phyloP scores from a whole-genome alignment of 2,329 filamentous ascomycete genomes.

The Ascosphaera aggregata region DNA sequence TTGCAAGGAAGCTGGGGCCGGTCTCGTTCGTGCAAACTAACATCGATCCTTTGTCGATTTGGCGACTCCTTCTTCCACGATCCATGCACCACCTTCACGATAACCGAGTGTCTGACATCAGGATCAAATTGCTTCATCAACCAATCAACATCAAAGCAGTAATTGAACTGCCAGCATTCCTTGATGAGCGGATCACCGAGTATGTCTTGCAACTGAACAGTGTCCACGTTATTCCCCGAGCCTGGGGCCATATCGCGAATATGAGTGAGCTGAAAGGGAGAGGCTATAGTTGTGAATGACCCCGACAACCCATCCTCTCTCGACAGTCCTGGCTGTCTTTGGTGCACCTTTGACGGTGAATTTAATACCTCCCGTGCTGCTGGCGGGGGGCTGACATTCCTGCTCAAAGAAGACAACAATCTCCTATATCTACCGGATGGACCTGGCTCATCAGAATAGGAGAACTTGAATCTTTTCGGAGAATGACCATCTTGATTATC shows the following conservation, averaged over 20 bases:
- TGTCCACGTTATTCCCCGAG: constrained; percentile 35
- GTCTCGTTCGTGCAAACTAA: constrained; percentile 13
- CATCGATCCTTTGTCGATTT: constrained; percentile 33
- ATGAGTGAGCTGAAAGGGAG: constrained; percentile 48
- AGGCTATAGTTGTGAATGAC: no score
- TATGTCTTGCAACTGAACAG: constrained; percentile 41
- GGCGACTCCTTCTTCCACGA: constrained; percentile 45
- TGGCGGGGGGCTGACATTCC: constrained; percentile 12
- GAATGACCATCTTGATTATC: constrained; percentile 1
- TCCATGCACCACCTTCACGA: constrained; percentile 37
- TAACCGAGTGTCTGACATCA: constrained; percentile 28
- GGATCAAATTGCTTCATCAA: constrained; percentile 34
- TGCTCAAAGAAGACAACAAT: constrained; percentile 10
- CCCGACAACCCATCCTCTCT: no score
- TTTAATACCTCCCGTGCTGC: constrained; percentile 3
- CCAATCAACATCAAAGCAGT: constrained; percentile 33
- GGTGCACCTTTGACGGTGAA: not conserved
- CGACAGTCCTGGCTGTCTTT: no score
- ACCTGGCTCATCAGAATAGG: not conserved
- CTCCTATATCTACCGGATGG: constrained; percentile 1
- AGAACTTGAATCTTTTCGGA: constrained; percentile 5
- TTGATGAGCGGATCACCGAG: constrained; percentile 51
- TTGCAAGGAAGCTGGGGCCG: not conserved
- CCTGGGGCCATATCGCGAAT: constrained; percentile 38
- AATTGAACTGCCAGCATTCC: constrained; percentile 35